These are phyloP conservation scores for Aureobasidium sp. DNA, from an alignment of 2,329 filamentous ascomycete genomes.

Conservation along the genomic window DNA sequence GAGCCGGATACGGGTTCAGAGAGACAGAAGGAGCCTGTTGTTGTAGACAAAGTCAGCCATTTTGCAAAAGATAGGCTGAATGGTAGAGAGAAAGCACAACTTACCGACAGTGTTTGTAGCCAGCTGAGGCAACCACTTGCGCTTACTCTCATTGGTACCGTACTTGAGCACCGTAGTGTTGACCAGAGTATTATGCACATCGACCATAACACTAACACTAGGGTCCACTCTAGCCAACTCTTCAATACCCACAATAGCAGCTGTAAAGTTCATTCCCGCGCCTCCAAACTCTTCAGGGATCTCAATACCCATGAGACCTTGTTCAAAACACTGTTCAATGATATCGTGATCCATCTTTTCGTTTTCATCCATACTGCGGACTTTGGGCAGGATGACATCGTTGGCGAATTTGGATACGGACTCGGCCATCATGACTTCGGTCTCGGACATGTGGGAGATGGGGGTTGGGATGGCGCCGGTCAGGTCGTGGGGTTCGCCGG, in stretches of 20 bases:
- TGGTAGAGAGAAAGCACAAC: constrained; percentile 19
- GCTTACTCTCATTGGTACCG: constrained; percentile 68
- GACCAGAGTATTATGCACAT: constrained; percentile 97
- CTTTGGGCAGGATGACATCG: constrained; percentile 82
- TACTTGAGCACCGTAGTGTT: constrained; percentile 89
- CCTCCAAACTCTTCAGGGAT: constrained; percentile 96
- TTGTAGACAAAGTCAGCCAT: not conserved
- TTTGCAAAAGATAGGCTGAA: too few species aligned
- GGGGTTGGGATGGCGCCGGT: constrained; percentile 79
- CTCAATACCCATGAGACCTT: constrained; percentile 94
- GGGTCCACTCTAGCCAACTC: constrained; percentile 92
- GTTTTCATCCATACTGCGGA: constrained; percentile 94
- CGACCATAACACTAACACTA: constrained; percentile 87
- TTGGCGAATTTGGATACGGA: constrained; percentile 84
- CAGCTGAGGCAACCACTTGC: constrained; percentile 80
- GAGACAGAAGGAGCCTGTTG: constrained; percentile 70
- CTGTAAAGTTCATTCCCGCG: constrained; percentile 97
- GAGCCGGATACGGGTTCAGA: constrained; percentile 90
- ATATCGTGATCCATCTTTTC: constrained; percentile 85
- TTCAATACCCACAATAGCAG: constrained; percentile 93
- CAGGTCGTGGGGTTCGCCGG: constrained; percentile 48
- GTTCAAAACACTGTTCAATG: constrained; percentile 92
- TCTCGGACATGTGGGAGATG: constrained; percentile 86
- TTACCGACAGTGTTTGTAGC: constrained; percentile 76
- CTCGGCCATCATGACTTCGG: constrained; percentile 82